Conservation (phyloP, 768 basidiomycete genomes). For the Boletus insuetus region DNA sequence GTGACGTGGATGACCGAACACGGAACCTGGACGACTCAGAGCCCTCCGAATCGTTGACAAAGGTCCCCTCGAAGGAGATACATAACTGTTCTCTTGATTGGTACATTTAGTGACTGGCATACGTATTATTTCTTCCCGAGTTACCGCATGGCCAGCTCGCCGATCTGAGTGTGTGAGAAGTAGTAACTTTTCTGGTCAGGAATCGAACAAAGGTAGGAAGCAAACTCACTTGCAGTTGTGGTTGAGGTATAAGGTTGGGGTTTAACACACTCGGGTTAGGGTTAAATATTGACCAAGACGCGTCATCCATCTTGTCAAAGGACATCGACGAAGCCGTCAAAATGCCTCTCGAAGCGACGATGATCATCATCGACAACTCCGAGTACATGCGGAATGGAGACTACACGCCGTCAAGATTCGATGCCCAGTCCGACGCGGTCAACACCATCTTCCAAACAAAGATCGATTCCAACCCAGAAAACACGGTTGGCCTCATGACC, state of each 20-base stretch:
- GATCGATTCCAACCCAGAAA: slow-evolving; percentile 95
- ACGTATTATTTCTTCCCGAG: no score
- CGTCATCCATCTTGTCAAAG: slow-evolving; percentile 26
- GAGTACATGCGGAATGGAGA: slow-evolving; percentile 97
- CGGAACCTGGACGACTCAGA: no score
- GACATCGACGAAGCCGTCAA: slow-evolving; percentile 29
- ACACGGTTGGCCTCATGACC: slow-evolving; percentile 95
- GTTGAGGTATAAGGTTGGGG: slow-evolving; percentile 6
- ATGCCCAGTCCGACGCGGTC: slow-evolving; percentile 90
- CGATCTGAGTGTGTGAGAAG: no score
- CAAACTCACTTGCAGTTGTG: no score
- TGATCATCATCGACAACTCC: slow-evolving; percentile 97
- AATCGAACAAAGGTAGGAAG: no score
- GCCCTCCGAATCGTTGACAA: no score
- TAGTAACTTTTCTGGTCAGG: no score
- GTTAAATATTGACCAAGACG: slow-evolving; percentile 18
- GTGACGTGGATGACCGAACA: no score
- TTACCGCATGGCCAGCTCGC: no score
- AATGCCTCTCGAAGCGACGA: slow-evolving; percentile 97
- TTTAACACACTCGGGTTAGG: slow-evolving; percentile 15
- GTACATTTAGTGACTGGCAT: no score
- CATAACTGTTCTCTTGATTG: no score
- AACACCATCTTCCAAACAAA: slow-evolving; percentile 89
- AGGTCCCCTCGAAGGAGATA: no score
- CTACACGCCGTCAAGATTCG: slow-evolving; percentile 82